Evolutionary conservation across 495 filamentous ascomycete species (phyloP).

Genomic region (Penicillium turbatum): DNA sequence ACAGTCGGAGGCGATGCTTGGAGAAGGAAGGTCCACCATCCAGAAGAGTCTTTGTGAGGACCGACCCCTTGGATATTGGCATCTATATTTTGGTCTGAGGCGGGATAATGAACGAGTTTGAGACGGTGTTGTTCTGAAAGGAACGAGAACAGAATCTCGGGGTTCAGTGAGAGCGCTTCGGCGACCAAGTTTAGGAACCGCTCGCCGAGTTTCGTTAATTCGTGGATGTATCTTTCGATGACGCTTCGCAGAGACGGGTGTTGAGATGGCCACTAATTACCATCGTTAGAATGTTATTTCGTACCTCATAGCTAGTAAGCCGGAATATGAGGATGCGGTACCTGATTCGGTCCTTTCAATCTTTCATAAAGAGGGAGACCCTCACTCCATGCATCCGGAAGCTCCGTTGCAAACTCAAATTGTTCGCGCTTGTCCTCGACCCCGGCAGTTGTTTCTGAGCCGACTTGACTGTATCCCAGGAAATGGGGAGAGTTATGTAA

Average conservation of each 20-base stretch:
- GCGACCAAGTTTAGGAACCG: constrained; percentile 49
- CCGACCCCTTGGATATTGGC: constrained; percentile 43
- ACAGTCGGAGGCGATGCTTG: constrained; percentile 44
- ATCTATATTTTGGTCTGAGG: constrained; percentile 5
- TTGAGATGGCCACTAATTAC: constrained; percentile 23
- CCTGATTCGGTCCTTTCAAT: constrained; percentile 52
- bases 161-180: constrained; percentile 39
- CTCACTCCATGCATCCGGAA: constrained; percentile 33
- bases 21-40: constrained; percentile 53
- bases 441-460: constrained; percentile 48
- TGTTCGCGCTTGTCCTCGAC: constrained; percentile 48
- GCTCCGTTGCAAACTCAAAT: constrained; percentile 53
- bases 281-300: not conserved
- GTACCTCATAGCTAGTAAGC: not conserved
- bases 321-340: not conserved
- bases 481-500: constrained; percentile 52
- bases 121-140: constrained; percentile 52
- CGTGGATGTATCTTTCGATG: constrained; percentile 44
- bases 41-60: constrained; percentile 53
- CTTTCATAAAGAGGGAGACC: constrained; percentile 41
- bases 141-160: constrained; percentile 47
- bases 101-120: constrained; percentile 51
- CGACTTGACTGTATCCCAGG: constrained; percentile 48
- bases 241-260: constrained; percentile 18
- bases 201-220: constrained; percentile 41